phyloP scores from a whole-genome alignment of 805 yeast genomes.

The Teunomyces barrocoloradensis region DNA sequence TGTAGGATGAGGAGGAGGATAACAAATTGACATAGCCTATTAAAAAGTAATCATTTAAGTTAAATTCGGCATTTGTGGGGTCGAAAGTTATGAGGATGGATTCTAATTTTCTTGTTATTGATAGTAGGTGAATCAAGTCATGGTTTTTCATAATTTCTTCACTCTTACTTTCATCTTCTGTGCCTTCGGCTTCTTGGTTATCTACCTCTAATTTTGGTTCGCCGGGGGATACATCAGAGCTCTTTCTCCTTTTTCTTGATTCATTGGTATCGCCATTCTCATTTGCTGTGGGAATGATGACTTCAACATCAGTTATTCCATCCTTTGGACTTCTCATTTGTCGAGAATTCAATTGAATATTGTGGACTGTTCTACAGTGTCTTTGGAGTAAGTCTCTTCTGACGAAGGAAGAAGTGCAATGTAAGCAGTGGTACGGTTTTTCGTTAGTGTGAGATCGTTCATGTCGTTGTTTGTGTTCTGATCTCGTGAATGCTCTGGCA shows the following conservation, averaged over 20 bases:
- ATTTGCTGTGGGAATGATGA: neutral
- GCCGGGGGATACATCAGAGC: neutral
- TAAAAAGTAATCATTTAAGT: slow-evolving; percentile 27
- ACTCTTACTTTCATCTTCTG: neutral
- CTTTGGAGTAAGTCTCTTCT: slow-evolving; percentile 74
- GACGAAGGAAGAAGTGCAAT: slow-evolving; percentile 71
- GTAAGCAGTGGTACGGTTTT: slow-evolving; percentile 74
- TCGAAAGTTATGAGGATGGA: slow-evolving; percentile 13
- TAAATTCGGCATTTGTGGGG: slow-evolving; percentile 7
- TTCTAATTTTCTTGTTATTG: slow-evolving; percentile 27
- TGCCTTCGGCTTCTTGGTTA: neutral
- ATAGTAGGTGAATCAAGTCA: slow-evolving; percentile 27
- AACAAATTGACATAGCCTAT: slow-evolving; percentile 29
- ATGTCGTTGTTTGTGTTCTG: slow-evolving; percentile 92
- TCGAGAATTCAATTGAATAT: slow-evolving; percentile 17
- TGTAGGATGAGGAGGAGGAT: slow-evolving; percentile 9
- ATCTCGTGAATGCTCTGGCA: slow-evolving; percentile 87
- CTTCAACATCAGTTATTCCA: neutral
- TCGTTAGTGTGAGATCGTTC: slow-evolving; percentile 94
- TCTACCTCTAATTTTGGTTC: neutral
- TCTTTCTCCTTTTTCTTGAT: slow-evolving; percentile 5
- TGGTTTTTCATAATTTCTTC: slow-evolving; percentile 7
- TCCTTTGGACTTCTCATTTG: neutral
- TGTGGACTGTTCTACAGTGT: slow-evolving; percentile 77
- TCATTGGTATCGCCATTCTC: neutral